Evolutionary conservation across 2,329 filamentous ascomycete genomes (phyloP).

Genomic region (Apiospora hydei): DNA sequence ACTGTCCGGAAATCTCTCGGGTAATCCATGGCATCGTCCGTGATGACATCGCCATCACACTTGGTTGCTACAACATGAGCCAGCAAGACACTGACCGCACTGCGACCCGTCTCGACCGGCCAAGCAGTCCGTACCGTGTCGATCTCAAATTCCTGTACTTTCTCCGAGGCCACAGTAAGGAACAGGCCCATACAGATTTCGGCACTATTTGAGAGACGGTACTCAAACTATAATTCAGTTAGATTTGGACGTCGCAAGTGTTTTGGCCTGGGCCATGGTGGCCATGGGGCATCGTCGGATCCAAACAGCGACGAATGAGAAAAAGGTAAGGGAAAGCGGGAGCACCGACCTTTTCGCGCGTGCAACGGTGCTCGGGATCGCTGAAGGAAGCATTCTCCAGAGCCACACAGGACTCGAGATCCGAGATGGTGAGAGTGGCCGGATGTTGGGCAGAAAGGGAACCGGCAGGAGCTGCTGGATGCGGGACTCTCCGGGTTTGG

Average conservation of each 20-base stretch:
- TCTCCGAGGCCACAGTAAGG: constrained; percentile 64
- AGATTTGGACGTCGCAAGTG: background rate
- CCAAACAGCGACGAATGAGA: background rate
- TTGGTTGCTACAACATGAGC: constrained; percentile 82
- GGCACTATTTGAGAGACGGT: constrained; percentile 76
- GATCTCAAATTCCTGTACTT: constrained; percentile 55
- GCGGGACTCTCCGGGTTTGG: constrained; percentile 42
- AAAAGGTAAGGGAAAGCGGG: background rate
- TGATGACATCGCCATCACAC: constrained; percentile 67
- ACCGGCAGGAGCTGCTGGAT: constrained; percentile 59
- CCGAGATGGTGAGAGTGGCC: constrained; percentile 75
- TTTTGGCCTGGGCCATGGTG: background rate
- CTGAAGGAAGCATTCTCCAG: constrained; percentile 63
- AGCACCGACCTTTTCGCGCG: constrained; percentile 59
- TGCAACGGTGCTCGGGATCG: constrained; percentile 57
- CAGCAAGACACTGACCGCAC: constrained; percentile 68
- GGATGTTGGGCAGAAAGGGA: constrained; percentile 75
- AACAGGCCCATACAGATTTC: constrained; percentile 84
- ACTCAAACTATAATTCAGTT: constrained; percentile 66
- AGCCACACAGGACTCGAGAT: constrained; percentile 65
- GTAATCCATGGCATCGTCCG: constrained; percentile 78
- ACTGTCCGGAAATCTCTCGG: constrained; percentile 71
- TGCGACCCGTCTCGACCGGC: constrained; percentile 67
- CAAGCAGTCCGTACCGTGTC: constrained; percentile 62
- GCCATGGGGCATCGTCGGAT: background rate